Evolutionary conservation across 2,329 filamentous ascomycete genomes (phyloP), one percentile per base, ranked within the genome.

Genomic region (Diaporthe helianthi): DNA sequence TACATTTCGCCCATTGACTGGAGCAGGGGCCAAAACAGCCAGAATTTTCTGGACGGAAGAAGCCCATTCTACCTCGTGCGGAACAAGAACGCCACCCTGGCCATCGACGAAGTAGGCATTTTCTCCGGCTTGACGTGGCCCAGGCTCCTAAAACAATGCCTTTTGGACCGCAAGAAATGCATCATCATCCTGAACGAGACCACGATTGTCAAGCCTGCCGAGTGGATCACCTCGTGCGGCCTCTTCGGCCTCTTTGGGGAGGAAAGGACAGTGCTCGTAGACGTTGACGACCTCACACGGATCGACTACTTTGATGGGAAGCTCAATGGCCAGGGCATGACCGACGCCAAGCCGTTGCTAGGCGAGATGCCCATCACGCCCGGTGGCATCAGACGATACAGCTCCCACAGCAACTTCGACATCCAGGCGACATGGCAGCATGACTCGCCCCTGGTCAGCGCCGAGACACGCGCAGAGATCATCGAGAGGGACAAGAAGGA

Each of bases 281-380:
- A 55, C 33, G 53, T 55, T 3, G 33, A 55, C 13, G 53, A 55
- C 53, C 41, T 44, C 4, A 24, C n/a, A 29, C 33, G 15, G 4
- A 44, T 60, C 15, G 36, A 44, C 17, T 44, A n/a, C 24, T 60
- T 60, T 15, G 54, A 29, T 24, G 44, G 4, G 9, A 60, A 60
- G 2, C 22, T 60, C 4, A 44, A 60, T 9, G 36, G 54, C 17
- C 6, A 41, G 13, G 53, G 12, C 8, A 12, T 29, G 31, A 10
- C 1, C n/a, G 31, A 22, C 3, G 7, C 2, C n/a, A 22, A 13
- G 12, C 10, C 4, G 15, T 1, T 19, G 0, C 3, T 1, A 22
- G 2, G 0, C 12, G 0, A 3, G 0, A 2, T 2, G 0, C 19
- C n/a, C n/a, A 1, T 24, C 12, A 15, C 8, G 33, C 15, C 13